phyloP scores from a whole-genome alignment of 768 basidiomycete genomes.

The Holtermannia corniformis region DNA sequence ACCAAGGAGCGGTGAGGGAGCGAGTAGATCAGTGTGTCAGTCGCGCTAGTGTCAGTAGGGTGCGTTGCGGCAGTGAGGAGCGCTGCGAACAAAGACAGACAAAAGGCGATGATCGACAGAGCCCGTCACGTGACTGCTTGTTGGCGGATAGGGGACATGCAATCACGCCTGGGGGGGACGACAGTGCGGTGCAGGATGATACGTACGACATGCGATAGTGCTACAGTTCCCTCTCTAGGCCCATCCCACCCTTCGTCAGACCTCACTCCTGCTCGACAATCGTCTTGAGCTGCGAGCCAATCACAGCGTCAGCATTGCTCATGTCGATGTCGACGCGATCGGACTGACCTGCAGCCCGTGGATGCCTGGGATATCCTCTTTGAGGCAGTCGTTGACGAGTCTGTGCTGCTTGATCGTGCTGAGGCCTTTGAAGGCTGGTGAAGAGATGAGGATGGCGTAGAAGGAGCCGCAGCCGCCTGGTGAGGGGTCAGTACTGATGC shows the following conservation, averaged over 20 bases:
- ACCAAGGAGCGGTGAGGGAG: too few species aligned
- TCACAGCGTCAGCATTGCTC: not conserved
- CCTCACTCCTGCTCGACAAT: not conserved
- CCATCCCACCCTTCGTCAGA: not conserved
- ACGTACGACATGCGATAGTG: too few species aligned
- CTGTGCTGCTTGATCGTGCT: slow-evolving; percentile 86
- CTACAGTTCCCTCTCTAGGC: not conserved
- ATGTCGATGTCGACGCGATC: not conserved
- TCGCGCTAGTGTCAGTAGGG: too few species aligned
- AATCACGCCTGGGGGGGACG: too few species aligned
- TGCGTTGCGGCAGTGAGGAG: too few species aligned
- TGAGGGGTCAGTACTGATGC: not conserved
- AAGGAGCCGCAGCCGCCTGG: slow-evolving; percentile 94
- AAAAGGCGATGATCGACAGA: too few species aligned
- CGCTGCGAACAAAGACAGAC: too few species aligned
- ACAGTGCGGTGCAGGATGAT: too few species aligned
- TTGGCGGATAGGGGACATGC: too few species aligned
- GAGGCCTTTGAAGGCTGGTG: slow-evolving; percentile 73
- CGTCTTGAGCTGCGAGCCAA: not conserved
- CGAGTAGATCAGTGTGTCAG: too few species aligned
- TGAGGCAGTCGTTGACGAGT: slow-evolving; percentile 73
- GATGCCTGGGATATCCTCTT: slow-evolving; percentile 79
- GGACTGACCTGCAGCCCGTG: slow-evolving; percentile 80
- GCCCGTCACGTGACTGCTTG: too few species aligned
- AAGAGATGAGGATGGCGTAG: slow-evolving; percentile 83